Conservation (phyloP, 2,329 filamentous ascomycete genomes). For the Monosporascus sp. region DNA sequence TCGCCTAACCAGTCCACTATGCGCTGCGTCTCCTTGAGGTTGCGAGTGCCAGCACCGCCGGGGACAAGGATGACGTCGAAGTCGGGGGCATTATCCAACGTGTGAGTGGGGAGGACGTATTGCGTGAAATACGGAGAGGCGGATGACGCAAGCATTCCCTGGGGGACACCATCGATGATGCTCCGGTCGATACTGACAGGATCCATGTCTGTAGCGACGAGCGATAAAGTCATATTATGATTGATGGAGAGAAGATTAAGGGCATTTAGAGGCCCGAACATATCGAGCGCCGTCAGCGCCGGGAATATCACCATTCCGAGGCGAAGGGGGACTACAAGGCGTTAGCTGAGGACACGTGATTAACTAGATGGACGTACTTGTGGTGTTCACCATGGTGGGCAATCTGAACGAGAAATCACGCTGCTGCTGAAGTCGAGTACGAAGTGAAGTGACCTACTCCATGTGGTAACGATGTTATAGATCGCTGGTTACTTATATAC, state of each 20-base stretch:
- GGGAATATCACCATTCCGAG: conserved; percentile 24
- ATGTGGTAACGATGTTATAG: too few species aligned
- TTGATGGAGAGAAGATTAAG: conserved; percentile 21
- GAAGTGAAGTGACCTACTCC: too few species aligned
- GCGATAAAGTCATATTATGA: conserved; percentile 17
- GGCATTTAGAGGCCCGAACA: conserved; percentile 24
- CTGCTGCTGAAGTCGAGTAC: not conserved
- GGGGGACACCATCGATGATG: conserved; percentile 11
- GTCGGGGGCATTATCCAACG: conserved; percentile 12
- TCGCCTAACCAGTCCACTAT: conserved; percentile 11
- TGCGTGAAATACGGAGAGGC: conserved; percentile 12
- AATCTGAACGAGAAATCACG: not conserved
- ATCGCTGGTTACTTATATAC: not conserved
- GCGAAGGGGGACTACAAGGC: conserved; percentile 11
- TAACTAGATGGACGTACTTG: conserved; percentile 2
- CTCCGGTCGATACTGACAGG: conserved; percentile 18
- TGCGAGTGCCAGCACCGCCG: conserved; percentile 14
- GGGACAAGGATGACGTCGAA: conserved; percentile 21
- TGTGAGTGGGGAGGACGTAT: conserved; percentile 19
- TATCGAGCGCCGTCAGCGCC: conserved; percentile 23
- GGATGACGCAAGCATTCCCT: conserved; percentile 4
- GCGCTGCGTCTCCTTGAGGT: conserved; percentile 16
- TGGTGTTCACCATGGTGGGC: conserved; percentile 11
- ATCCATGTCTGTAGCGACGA: conserved; percentile 16
- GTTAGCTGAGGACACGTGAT: not conserved